These are phyloP conservation scores for Penicillium paradoxum DNA, from an alignment of 495 filamentous ascomycete species.

Conservation along the genomic window DNA sequence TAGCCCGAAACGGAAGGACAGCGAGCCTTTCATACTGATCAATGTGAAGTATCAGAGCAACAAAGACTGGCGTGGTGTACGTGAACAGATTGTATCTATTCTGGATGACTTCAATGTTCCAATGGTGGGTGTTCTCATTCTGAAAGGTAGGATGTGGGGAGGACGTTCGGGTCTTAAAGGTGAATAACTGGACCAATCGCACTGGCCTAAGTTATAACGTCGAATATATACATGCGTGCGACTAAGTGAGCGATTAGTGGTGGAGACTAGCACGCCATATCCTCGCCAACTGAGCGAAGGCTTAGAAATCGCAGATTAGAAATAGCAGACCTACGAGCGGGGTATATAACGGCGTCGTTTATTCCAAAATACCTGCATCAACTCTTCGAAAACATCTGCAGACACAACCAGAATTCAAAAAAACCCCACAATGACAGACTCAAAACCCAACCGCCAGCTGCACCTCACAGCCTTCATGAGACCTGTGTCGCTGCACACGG, in stretches of 20 bases:
- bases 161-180: too few relatives aligned
- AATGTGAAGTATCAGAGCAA: background rate
- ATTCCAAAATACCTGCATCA: background rate
- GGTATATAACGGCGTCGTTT: background rate
- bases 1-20: background rate
- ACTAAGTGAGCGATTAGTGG: too few relatives aligned
- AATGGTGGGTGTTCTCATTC: background rate
- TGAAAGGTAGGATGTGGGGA: too few relatives aligned
- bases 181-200: too few relatives aligned
- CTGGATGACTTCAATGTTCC: background rate
- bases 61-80: background rate
- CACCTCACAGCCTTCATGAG: constrained; percentile 58
- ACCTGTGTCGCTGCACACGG: constrained; percentile 52
- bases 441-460: constrained; percentile 25
- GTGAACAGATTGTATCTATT: background rate
- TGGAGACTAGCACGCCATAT: constrained; percentile 10
- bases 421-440: too few relatives aligned
- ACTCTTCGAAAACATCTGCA: background rate
- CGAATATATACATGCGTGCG: too few relatives aligned
- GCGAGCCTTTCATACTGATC: background rate
- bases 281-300: background rate
- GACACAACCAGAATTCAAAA: background rate
- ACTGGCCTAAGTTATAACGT: too few relatives aligned
- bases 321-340: background rate
- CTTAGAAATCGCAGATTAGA: background rate